phyloP scores from a whole-genome alignment of 2,329 filamentous ascomycete genomes.

The Tolypocladium album region DNA sequence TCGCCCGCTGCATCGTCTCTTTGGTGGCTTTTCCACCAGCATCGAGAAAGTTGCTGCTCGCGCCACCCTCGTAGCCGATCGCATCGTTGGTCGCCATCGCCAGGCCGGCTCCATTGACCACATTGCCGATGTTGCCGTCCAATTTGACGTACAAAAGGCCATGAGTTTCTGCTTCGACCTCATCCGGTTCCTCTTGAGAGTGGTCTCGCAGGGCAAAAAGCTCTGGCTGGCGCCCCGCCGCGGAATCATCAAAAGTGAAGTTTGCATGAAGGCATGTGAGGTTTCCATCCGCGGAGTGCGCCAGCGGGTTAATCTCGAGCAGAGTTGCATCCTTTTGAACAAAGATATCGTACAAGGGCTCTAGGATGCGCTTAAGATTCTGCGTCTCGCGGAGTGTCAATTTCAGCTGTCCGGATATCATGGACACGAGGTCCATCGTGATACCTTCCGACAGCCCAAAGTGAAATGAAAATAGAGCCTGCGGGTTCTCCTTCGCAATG shows the following conservation, averaged over 20 bases:
- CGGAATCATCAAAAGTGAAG: constrained; percentile 38
- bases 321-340: constrained; percentile 32
- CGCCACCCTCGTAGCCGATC: constrained; percentile 54
- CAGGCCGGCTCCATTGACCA: constrained; percentile 82
- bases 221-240: constrained; percentile 26
- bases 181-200: constrained; percentile 19
- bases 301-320: constrained; percentile 30
- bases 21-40: constrained; percentile 82
- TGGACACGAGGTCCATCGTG: constrained; percentile 9
- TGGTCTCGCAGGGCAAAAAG: constrained; percentile 26
- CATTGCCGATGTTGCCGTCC: constrained; percentile 58
- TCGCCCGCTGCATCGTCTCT: constrained; percentile 68
- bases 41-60: constrained; percentile 76
- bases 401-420: constrained; percentile 4
- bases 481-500: constrained; percentile 3
- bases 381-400: not conserved
- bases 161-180: constrained; percentile 34
- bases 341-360: constrained; percentile 26
- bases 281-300: constrained; percentile 11
- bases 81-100: constrained; percentile 89
- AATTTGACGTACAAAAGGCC: constrained; percentile 72
- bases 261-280: constrained; percentile 25
- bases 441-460: constrained; percentile 18
- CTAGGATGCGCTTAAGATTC: constrained; percentile 11
- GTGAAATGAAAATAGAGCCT: constrained; percentile 7